phyloP scores from a whole-genome alignment of 768 basidiomycete species.

The Suillus americanus region DNA sequence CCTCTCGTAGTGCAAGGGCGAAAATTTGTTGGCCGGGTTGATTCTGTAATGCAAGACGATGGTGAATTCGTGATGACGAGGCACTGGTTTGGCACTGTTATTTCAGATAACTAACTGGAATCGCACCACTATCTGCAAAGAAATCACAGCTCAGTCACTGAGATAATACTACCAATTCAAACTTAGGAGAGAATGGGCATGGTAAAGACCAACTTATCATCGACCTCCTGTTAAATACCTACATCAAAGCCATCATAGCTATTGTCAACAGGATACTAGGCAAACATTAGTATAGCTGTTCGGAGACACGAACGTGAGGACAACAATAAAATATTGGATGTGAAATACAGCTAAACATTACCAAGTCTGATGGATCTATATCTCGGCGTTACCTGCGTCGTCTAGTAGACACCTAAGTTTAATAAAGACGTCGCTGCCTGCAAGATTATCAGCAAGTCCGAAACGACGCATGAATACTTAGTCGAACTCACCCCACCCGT shows the following conservation, averaged over 20 bases:
- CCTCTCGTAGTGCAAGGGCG: conserved; percentile 51
- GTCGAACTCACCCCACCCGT: conserved; percentile 71
- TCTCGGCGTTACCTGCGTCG: conserved; percentile 50
- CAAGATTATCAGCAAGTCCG: background rate
- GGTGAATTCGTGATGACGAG: conserved; percentile 73
- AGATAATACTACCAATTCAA: background rate
- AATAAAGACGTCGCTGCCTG: conserved; percentile 54
- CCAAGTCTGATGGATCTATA: conserved; percentile 25
- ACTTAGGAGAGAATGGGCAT: background rate
- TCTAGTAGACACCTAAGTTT: conserved; percentile 51
- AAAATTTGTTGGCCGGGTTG: conserved; percentile 49
- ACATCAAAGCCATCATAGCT: background rate
- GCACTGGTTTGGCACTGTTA: conserved; percentile 70
- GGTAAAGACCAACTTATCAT: background rate
- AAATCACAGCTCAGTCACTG: background rate
- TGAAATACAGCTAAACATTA: background rate
- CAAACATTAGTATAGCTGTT: background rate
- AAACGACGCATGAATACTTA: background rate
- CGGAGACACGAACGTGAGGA: background rate
- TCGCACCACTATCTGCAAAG: background rate
- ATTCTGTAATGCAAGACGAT: conserved; percentile 74
- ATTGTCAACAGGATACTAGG: background rate
- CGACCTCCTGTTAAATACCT: background rate
- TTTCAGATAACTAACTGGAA: background rate
- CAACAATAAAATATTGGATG: background rate